A percentile compares a stretch with the other conserved stretches of the same genome.
phyloP scores from a whole-genome alignment of 345 rosid genomes.

The Trapa incisa region DNA sequence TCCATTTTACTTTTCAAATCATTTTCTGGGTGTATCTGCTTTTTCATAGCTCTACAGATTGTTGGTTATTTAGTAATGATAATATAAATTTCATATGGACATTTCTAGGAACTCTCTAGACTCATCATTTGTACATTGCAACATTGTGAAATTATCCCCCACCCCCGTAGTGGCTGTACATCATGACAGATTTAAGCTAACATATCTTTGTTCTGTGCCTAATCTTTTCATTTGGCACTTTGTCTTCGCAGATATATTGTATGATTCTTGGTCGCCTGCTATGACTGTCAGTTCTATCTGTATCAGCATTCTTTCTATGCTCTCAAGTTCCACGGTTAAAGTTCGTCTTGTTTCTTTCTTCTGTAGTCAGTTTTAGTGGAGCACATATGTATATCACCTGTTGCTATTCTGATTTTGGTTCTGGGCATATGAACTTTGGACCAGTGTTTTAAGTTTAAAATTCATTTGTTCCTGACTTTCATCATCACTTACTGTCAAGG shows the following conservation, averaged over 20 bases:
- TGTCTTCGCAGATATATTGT: slow-evolving; percentile 49
- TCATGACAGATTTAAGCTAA: no score
- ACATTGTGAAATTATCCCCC: no score
- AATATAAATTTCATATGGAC: no score
- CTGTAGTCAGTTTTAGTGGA: background rate
- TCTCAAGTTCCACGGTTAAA: slow-evolving; percentile 90
- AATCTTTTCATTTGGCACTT: background rate
- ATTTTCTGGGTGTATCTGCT: background rate
- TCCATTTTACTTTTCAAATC: background rate
- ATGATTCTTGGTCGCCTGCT: slow-evolving; percentile 99
- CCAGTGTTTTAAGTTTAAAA: background rate
- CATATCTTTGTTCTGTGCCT: background rate
- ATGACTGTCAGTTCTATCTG: slow-evolving; percentile 96
- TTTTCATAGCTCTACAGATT: background rate
- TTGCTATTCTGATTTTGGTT: background rate
- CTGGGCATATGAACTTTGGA: background rate
- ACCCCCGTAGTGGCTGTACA: no score
- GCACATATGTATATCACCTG: background rate
- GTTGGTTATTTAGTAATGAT: background rate
- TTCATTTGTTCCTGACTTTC: background rate
- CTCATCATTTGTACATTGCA: background rate
- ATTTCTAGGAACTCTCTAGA: background rate
- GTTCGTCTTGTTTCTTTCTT: slow-evolving; percentile 20
- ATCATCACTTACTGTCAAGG: background rate
- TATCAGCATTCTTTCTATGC: slow-evolving; percentile 97